phyloP scores from a whole-genome alignment of 805 yeast species.

The Pichia eremophila region DNA sequence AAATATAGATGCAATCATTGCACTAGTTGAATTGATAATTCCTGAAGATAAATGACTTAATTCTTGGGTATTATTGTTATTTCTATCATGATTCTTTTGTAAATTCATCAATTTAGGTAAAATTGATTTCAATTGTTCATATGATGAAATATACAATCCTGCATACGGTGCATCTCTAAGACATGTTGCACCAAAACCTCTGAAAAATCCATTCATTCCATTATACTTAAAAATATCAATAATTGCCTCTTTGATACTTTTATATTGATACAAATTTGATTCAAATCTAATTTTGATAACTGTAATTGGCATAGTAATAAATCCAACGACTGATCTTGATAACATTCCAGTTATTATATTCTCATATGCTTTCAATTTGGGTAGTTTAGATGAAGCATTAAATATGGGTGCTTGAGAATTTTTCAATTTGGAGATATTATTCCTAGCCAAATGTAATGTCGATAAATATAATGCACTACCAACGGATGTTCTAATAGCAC shows the following conservation, averaged over 20 bases:
- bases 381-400: constrained; percentile 39
- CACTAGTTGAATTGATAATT: constrained; percentile 63
- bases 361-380: constrained; percentile 58
- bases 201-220: constrained; percentile 64
- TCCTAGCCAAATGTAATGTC: constrained; percentile 54
- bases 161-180: constrained; percentile 95
- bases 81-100: neutral
- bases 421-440: constrained; percentile 32
- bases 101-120: constrained; percentile 35
- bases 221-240: constrained; percentile 42
- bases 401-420: constrained; percentile 5
- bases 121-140: constrained; percentile 60
- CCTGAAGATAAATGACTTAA: constrained; percentile 29
- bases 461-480: constrained; percentile 87
- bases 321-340: constrained; percentile 75
- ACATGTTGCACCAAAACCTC: constrained; percentile 81
- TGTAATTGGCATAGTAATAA: constrained; percentile 89
- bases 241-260: constrained; percentile 52
- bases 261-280: constrained; percentile 65
- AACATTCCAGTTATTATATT: constrained; percentile 71
- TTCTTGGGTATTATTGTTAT: neutral
- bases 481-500: constrained; percentile 78
- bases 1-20: constrained; percentile 63
- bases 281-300: constrained; percentile 84
- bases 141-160: constrained; percentile 79